A percentile compares a stretch with the other conserved stretches of the same genome.
Conservation (phyloP, 108 stramenopile species). For the Chaetoceros tenuissimus region DNA sequence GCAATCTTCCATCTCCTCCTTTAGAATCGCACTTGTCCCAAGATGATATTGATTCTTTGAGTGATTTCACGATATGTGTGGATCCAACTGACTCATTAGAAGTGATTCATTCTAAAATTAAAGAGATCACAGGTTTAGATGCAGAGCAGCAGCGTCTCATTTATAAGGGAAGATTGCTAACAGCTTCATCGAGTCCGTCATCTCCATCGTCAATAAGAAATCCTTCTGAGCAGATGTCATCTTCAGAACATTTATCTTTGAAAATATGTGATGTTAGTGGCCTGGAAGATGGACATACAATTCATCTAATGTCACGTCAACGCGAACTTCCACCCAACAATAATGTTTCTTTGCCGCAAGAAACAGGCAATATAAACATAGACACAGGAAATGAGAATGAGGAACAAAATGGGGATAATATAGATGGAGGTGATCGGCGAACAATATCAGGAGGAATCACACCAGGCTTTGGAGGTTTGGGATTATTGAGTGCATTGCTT, state of each 20-base stretch:
- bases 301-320: slow-evolving; percentile 71
- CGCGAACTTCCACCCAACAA: too few relatives aligned
- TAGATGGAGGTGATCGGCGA: not conserved
- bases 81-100: slow-evolving; percentile 51
- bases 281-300: slow-evolving; percentile 72
- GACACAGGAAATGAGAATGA: not conserved
- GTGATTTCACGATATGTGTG: slow-evolving; percentile 43
- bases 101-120: slow-evolving; percentile 40
- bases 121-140: slow-evolving; percentile 58
- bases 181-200: not conserved
- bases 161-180: slow-evolving; percentile 73
- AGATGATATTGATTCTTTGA: slow-evolving; percentile 3
- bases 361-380: slow-evolving; percentile 1
- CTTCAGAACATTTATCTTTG: not conserved
- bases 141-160: slow-evolving; percentile 66
- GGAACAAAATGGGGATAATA: not conserved
- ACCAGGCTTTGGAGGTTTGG: not conserved
- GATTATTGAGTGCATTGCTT: not conserved
- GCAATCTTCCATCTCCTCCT: slow-evolving; percentile 2
- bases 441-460: not conserved
- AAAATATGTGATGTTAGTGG: slow-evolving; percentile 69
- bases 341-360: too few relatives aligned
- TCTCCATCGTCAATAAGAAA: too few relatives aligned
- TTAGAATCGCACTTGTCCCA: not conserved
- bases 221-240: not conserved